These are phyloP conservation scores for Pelagophyceae sp. DNA, from an alignment of 352 stramenopile genomes.

Conservation along the genomic window DNA sequence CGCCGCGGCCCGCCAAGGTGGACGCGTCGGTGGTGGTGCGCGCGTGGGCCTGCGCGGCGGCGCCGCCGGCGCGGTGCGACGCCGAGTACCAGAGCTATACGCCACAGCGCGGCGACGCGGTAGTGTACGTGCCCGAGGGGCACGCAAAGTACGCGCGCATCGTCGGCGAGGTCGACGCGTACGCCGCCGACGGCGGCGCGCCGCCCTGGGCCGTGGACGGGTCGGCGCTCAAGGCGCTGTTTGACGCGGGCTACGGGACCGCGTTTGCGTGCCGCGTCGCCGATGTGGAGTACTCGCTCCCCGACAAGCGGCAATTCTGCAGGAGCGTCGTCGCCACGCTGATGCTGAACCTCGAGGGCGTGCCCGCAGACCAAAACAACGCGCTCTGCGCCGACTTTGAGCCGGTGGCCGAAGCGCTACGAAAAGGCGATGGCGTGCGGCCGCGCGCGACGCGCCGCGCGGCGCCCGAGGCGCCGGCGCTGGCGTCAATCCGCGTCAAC, in stretches of 20 bases:
- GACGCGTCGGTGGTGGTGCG: slow-evolving; percentile 12
- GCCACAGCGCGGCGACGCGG: slow-evolving; percentile 32
- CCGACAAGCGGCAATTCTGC: slow-evolving; percentile 16
- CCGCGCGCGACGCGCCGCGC: too few species aligned
- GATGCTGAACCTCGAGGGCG: slow-evolving; percentile 19
- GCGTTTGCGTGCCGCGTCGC: slow-evolving; percentile 21
- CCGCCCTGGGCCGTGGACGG: slow-evolving; percentile 10
- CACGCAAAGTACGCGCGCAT: slow-evolving; percentile 23
- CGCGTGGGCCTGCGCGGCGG: neutral
- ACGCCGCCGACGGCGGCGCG: neutral
- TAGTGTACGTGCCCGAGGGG: slow-evolving; percentile 35
- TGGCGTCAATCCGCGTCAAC: slow-evolving; percentile 17
- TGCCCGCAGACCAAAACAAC: slow-evolving; percentile 12
- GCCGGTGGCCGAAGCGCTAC: neutral
- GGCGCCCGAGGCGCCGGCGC: too few species aligned
- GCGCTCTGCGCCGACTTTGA: neutral
- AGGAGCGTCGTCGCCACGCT: slow-evolving; percentile 20
- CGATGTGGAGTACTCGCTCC: slow-evolving; percentile 24
- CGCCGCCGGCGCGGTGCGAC: neutral
- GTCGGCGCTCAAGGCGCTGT: neutral
- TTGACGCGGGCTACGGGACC: neutral
- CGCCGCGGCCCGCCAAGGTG: neutral
- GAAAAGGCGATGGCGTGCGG: neutral
- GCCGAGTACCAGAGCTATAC: slow-evolving; percentile 13
- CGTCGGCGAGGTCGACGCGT: slow-evolving; percentile 19